phyloP scores from a whole-genome alignment of 2,329 filamentous ascomycete species.

The Apiospora phragmitis region DNA sequence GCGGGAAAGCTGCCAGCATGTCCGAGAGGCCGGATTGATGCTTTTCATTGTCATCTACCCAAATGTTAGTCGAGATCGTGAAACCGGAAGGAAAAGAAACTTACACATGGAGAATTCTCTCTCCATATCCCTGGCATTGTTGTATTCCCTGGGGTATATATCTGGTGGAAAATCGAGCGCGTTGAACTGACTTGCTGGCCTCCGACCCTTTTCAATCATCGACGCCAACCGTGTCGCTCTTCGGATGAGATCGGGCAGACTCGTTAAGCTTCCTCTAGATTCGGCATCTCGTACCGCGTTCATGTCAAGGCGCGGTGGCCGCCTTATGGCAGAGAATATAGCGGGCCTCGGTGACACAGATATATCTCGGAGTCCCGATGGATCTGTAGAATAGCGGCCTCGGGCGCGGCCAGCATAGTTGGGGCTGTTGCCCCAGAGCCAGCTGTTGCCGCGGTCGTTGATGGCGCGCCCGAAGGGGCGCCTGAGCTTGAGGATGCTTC shows the following conservation, averaged over 20 bases:
- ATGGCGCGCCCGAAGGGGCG: slow-evolving; percentile 25
- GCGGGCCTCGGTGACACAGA: slow-evolving; percentile 34
- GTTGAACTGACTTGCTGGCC: slow-evolving; percentile 60
- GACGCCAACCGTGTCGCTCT: slow-evolving; percentile 84
- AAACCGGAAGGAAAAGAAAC: background rate
- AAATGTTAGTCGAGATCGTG: slow-evolving; percentile 18
- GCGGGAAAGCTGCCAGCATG: slow-evolving; percentile 66
- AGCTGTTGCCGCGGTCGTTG: slow-evolving; percentile 14
- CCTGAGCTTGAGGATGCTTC: slow-evolving; percentile 48
- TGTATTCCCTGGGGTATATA: slow-evolving; percentile 32
- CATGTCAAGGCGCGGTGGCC: slow-evolving; percentile 77
- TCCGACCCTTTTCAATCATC: slow-evolving; percentile 80
- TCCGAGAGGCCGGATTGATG: slow-evolving; percentile 59
- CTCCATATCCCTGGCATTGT: slow-evolving; percentile 31
- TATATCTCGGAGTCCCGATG: slow-evolving; percentile 31
- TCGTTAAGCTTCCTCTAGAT: slow-evolving; percentile 85
- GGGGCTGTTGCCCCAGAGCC: slow-evolving; percentile 40
- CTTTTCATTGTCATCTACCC: slow-evolving; percentile 40
- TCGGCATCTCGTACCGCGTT: slow-evolving; percentile 81
- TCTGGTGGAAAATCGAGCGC: slow-evolving; percentile 53
- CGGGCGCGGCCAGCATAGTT: slow-evolving; percentile 51
- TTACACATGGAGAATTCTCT: slow-evolving; percentile 41
- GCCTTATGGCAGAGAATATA: slow-evolving; percentile 55
- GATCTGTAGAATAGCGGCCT: slow-evolving; percentile 47
- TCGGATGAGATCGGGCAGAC: slow-evolving; percentile 85